Conservation (phyloP, 2,329 filamentous ascomycete genomes). For the Paracoccidioides lutzii region DNA sequence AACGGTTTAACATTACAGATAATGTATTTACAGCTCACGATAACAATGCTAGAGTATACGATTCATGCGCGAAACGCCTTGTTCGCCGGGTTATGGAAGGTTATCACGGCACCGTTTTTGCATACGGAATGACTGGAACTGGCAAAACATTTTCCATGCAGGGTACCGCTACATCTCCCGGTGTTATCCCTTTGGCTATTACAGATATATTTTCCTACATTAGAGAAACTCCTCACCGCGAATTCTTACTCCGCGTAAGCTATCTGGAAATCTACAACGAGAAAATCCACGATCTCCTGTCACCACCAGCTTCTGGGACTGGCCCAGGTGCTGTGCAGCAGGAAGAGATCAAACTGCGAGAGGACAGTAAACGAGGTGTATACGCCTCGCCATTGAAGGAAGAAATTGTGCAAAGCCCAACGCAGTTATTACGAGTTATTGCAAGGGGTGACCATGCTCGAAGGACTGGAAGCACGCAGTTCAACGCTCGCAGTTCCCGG, state of each 20-base stretch:
- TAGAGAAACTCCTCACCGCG: conserved; percentile 83
- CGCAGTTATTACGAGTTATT: conserved; percentile 86
- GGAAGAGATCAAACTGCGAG: conserved; percentile 93
- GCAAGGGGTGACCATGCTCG: conserved; percentile 84
- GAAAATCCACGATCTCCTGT: conserved; percentile 85
- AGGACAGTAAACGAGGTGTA: conserved; percentile 91
- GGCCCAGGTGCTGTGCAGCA: conserved; percentile 44
- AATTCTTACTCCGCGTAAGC: conserved; percentile 89
- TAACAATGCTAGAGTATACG: conserved; percentile 89
- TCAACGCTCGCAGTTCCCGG: conserved; percentile 89
- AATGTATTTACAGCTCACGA: conserved; percentile 93
- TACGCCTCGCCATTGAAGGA: conserved; percentile 95
- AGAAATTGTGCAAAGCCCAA: conserved; percentile 96
- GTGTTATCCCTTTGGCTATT: conserved; percentile 92
- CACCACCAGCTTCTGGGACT: conserved; percentile 49
- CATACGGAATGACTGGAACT: conserved; percentile 97
- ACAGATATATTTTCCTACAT: conserved; percentile 99
- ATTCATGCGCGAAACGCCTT: conserved; percentile 81
- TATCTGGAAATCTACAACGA: conserved; percentile 99
- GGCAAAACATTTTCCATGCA: conserved; percentile 99
- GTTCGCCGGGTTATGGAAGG: conserved; percentile 98
- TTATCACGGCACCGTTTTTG: conserved; percentile 95
- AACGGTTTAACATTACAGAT: conserved; percentile 42
- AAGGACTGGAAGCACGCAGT: conserved; percentile 86
- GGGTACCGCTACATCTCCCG: conserved; percentile 85